These are phyloP conservation scores for Pleodorina starrii DNA, from an alignment of 139 green algal species.

Conservation along the genomic window DNA sequence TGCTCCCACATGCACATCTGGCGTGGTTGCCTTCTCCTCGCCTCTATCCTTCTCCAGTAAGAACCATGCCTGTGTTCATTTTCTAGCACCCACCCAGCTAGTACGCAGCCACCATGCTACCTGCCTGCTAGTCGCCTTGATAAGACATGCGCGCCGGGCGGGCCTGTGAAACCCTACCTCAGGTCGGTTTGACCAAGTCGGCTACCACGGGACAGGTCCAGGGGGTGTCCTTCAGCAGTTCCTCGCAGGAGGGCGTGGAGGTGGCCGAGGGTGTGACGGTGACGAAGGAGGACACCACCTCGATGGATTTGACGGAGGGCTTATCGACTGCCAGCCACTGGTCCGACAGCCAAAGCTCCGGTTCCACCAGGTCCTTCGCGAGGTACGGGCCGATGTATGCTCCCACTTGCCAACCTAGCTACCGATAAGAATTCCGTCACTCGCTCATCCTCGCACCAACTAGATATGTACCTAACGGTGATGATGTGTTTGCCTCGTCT, in stretches of 20 bases:
- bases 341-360: background rate
- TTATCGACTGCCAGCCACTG: background rate
- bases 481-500: background rate
- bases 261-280: constrained; percentile 21
- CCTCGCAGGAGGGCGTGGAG: background rate
- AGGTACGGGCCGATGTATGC: background rate
- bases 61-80: too few species aligned
- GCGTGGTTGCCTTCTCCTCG: too few species aligned
- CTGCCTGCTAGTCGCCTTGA: background rate
- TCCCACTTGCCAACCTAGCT: background rate
- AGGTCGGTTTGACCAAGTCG: background rate
- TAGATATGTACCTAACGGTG: background rate
- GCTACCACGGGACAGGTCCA: background rate
- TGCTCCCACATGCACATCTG: too few species aligned
- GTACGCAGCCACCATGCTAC: background rate
- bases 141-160: background rate
- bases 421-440: background rate
- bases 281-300: constrained; percentile 24
- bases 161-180: background rate
- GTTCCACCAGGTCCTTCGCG: background rate
- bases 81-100: background rate
- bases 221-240: constrained; percentile 9
- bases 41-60: too few species aligned
- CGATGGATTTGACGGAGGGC: background rate
- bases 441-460: too few species aligned